phyloP scores from a whole-genome alignment of 768 basidiomycete genomes.

The Xerocomus potaroensis region DNA sequence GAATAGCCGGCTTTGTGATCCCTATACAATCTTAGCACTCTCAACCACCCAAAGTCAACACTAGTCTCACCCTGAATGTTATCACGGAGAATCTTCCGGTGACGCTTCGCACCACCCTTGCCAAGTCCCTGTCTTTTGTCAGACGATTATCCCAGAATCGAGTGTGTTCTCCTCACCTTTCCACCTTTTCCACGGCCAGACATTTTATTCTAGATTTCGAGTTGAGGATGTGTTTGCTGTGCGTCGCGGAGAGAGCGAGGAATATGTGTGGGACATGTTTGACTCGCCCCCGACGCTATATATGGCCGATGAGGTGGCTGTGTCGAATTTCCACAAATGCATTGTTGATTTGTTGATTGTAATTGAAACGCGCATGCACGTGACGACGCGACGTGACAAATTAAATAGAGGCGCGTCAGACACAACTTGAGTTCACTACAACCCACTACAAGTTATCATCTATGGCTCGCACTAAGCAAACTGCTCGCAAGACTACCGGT shows the following conservation, averaged over 20 bases:
- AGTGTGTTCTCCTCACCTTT: not conserved
- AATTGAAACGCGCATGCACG: constrained; percentile 19
- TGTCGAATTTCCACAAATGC: constrained; percentile 23
- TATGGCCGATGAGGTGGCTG: constrained; percentile 22
- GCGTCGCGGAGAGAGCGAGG: constrained; percentile 3
- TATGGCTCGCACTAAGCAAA: constrained; percentile 78
- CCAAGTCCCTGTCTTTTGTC: not conserved
- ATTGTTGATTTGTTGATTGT: constrained; percentile 23
- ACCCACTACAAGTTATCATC: not conserved
- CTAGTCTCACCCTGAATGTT: constrained; percentile 9
- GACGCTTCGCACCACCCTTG: not conserved
- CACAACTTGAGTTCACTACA: not conserved
- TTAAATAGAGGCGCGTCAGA: constrained; percentile 15
- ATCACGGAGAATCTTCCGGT: not conserved
- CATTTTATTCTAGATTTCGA: no score
- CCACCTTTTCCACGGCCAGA: constrained; percentile 24
- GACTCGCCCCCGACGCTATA: constrained; percentile 13
- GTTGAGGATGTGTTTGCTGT: no score
- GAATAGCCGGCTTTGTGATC: no score
- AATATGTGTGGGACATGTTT: not conserved
- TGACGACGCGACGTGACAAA: constrained; percentile 25
- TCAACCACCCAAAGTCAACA: no score
- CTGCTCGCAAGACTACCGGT: constrained; percentile 74
- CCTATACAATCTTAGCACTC: no score
- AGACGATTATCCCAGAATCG: not conserved